A percentile compares a stretch with the other conserved stretches of the same genome.
Conservation (phyloP, 2,329 filamentous ascomycete species). For the Nemania serpens region DNA sequence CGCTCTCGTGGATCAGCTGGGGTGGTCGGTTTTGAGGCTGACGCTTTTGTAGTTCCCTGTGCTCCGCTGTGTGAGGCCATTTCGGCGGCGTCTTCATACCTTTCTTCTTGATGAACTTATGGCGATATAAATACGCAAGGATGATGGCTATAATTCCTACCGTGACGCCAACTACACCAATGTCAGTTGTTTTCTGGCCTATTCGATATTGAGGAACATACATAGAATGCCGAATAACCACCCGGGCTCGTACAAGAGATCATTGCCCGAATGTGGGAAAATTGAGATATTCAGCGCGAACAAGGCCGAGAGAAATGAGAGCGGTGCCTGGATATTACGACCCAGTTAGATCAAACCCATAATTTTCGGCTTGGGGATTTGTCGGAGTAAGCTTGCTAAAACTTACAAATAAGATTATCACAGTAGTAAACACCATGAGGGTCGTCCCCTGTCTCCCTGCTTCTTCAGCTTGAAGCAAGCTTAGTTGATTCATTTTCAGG, state of each 20-base stretch:
- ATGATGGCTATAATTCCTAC: not conserved
- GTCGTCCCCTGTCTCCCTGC: not conserved
- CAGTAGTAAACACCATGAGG: not conserved
- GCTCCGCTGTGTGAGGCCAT: not conserved
- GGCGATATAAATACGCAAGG: not conserved
- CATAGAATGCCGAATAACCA: not conserved
- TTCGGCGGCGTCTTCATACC: not conserved
- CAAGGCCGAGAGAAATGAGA: conserved; percentile 1
- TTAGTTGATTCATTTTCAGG: not conserved
- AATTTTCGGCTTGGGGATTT: not conserved
- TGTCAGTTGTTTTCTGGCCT: not conserved
- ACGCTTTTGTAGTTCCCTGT: not conserved
- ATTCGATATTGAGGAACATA: not conserved
- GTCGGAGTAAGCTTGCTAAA: not conserved
- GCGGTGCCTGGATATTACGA: not conserved
- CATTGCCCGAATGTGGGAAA: not conserved
- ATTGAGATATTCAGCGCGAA: not conserved
- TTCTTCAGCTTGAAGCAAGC: not conserved
- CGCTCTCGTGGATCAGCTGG: not conserved
- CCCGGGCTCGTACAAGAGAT: not conserved
- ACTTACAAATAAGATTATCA: conserved; percentile 5
- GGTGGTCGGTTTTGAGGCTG: not conserved
- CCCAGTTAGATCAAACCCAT: not conserved
- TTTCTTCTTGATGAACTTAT: not conserved
- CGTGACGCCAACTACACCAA: not conserved